Base-by-base conservation (phyloP, 371 early-diverging fungal species). In the Mortierella sp. region DNA sequence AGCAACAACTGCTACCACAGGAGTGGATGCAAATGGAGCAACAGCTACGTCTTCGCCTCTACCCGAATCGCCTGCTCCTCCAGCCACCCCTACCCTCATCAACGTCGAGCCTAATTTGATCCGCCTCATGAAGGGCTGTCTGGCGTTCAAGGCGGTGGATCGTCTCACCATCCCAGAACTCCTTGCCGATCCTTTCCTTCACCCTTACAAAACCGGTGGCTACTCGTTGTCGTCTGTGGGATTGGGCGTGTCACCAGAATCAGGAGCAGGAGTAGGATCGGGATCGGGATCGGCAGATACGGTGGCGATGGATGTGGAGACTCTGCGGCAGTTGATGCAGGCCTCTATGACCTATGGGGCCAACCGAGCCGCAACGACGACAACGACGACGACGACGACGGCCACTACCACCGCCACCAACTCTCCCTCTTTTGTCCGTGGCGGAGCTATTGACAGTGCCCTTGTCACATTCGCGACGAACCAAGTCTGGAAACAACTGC, bases 101-200 rank as follows among this genome's bases (percentile, higher is more conserved):
- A 82, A 40, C 13, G 79, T 88, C 19, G 86, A 85, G 50, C 85
- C 85, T 13, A 83, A 88, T 26, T 70, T 92, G 34, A 73, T 91
- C 64, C 85, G 86, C 10, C 90, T 92, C n/a, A 88, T 96, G 88
- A 81, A 88, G 65, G 70, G 85, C 22, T 95, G 95, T 79, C 82
- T 97, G 44, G 83, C 90, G 58, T 73, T 93, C 39, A 90, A 96
- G 44, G 91, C 93, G 6, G 92, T 89, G 68, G 85, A 88, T 70
- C 88, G 97, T 55, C 71, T 86, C 71, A 93, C 93, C 29, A 94
- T 96, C n/a, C 92, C 92, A 0, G 87, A 92, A 41, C 83, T 97
- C 63, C 85, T 97, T 1, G 68, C 71, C 4, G 93, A 96, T 71
- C 89, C 91, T 7, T 92, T 95, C 64, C 74, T 94, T 64, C 76